A percentile compares a stretch with the other conserved stretches of the same genome.
Evolutionary conservation across 768 basidiomycete species (phyloP).

Genomic region (Tephrocybe sp.): DNA sequence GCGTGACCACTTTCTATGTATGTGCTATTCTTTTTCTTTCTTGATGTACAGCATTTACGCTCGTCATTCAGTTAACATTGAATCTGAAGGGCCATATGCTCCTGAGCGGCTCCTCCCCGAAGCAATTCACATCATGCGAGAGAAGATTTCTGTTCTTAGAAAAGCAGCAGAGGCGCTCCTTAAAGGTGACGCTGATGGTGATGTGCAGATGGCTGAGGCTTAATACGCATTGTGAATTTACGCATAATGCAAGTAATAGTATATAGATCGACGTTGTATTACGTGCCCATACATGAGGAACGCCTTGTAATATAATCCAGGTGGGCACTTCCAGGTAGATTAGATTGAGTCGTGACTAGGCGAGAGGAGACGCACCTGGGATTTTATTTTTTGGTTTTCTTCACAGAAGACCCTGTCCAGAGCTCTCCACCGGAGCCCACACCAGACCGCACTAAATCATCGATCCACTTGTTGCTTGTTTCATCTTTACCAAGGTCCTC

Average conservation of each 20-base stretch:
- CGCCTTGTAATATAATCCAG: too few species aligned
- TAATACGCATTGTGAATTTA: conserved; percentile 17
- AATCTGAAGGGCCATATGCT: conserved; percentile 86
- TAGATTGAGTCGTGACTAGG: too few species aligned
- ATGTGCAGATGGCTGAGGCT: conserved; percentile 53
- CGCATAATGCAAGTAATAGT: too few species aligned
- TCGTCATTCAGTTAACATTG: conserved; percentile 66
- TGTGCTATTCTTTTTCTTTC: conserved; percentile 26
- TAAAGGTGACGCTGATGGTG: conserved; percentile 38
- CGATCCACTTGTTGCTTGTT: too few species aligned
- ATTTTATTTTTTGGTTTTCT: conserved; percentile 12
- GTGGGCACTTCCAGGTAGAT: too few species aligned
- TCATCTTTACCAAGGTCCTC: conserved; percentile 28
- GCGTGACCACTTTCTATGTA: conserved; percentile 91
- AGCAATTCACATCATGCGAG: conserved; percentile 76
- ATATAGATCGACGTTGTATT: too few species aligned
- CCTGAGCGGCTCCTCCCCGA: conserved; percentile 83
- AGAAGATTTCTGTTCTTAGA: conserved; percentile 64
- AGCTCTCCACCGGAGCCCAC: conserved; percentile 7
- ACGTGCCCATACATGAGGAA: too few species aligned
- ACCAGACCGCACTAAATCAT: conserved; percentile 3
- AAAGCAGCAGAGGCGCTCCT: conserved; percentile 58
- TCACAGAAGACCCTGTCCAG: conserved; percentile 14
- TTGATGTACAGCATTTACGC: neutral
- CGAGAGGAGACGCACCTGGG: neutral